These are phyloP conservation scores for Alternaria sp. DNA, from an alignment of 2,329 filamentous ascomycete species.

Conservation along the genomic window DNA sequence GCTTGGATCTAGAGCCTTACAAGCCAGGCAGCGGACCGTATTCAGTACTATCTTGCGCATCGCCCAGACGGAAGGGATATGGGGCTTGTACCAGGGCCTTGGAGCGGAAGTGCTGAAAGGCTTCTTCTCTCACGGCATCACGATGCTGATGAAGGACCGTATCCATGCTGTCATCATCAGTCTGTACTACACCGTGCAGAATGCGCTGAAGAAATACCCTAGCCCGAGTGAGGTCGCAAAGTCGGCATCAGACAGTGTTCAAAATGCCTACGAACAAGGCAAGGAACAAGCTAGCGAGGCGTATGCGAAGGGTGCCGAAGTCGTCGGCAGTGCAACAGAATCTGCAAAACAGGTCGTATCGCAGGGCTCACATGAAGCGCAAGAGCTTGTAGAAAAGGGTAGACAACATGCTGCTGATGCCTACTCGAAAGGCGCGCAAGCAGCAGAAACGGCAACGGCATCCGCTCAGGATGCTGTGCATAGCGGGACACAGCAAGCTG, in stretches of 20 bases:
- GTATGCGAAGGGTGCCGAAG: slow-evolving; percentile 35
- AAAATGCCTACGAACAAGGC: slow-evolving; percentile 43
- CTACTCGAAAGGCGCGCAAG: slow-evolving; percentile 19
- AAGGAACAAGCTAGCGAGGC: slow-evolving; percentile 36
- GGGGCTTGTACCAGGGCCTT: slow-evolving; percentile 78
- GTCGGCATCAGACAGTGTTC: slow-evolving; percentile 39
- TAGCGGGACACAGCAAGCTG: slow-evolving; percentile 17
- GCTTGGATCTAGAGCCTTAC: slow-evolving; percentile 28
- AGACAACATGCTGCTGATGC: slow-evolving; percentile 30
- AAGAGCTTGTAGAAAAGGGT: slow-evolving; percentile 36
- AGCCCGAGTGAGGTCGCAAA: slow-evolving; percentile 51
- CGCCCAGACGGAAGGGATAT: slow-evolving; percentile 69
- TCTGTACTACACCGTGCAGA: slow-evolving; percentile 72
- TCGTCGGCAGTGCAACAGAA: slow-evolving; percentile 34
- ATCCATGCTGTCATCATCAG: slow-evolving; percentile 77
- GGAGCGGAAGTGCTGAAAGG: slow-evolving; percentile 80
- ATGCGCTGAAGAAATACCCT: slow-evolving; percentile 52
- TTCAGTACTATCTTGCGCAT: slow-evolving; percentile 69
- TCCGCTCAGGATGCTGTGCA: slow-evolving; percentile 15
- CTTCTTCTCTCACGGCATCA: slow-evolving; percentile 85
- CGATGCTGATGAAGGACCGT: slow-evolving; percentile 84
- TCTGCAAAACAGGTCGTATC: slow-evolving; percentile 36
- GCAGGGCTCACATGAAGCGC: slow-evolving; percentile 38
- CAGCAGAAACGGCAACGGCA: slow-evolving; percentile 13
- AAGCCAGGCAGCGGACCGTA: slow-evolving; percentile 59